phyloP scores from a whole-genome alignment of 2,329 filamentous ascomycete species.

The Herpotrichia juniperi region DNA sequence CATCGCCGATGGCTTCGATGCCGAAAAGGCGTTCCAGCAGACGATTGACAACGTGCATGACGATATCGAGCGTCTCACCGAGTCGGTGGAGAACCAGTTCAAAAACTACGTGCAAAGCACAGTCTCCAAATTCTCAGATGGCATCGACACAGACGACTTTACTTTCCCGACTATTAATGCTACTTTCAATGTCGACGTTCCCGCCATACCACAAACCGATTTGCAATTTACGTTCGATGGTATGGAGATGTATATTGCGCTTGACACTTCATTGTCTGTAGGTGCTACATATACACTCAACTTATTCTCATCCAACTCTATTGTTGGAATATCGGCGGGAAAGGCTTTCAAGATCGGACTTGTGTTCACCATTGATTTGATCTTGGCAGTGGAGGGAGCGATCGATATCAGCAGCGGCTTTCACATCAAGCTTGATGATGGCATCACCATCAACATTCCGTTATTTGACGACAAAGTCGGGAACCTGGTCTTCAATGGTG shows the following conservation, averaged over 20 bases:
- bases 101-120: constrained; percentile 13
- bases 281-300: constrained; percentile 56
- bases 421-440: constrained; percentile 61
- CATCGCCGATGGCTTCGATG: constrained; percentile 51
- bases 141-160: constrained; percentile 24
- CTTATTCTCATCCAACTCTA: constrained; percentile 55
- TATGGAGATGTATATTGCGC: constrained; percentile 59
- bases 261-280: constrained; percentile 52
- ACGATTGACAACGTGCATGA: constrained; percentile 18
- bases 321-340: constrained; percentile 50
- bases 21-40: constrained; percentile 22
- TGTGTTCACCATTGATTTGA: constrained; percentile 58
- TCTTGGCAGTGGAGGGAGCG: constrained; percentile 54
- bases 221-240: constrained; percentile 58
- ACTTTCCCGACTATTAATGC: constrained; percentile 23
- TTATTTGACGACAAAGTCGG: constrained; percentile 59
- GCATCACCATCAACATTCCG: constrained; percentile 54
- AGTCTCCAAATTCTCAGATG: constrained; percentile 19
- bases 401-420: constrained; percentile 62
- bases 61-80: constrained; percentile 24
- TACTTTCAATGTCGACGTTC: constrained; percentile 48
- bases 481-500: constrained; percentile 56
- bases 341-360: constrained; percentile 53
- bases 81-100: constrained; percentile 16
- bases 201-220: constrained; percentile 50